Evolutionary conservation across 371 early-diverging fungal genomes (phyloP), one percentile per base, ranked within the genome.

Genomic region (Circinella umbellata): DNA sequence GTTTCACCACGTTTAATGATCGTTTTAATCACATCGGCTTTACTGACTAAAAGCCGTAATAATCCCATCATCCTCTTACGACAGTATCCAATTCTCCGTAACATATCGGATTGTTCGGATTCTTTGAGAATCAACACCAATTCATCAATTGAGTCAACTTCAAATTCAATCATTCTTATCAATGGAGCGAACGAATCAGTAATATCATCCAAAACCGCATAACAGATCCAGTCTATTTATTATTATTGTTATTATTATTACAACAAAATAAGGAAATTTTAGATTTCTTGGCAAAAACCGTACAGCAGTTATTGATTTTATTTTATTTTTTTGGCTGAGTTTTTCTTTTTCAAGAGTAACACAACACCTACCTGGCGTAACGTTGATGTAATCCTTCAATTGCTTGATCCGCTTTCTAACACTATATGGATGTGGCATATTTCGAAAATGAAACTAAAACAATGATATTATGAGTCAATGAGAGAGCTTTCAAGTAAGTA

Each of bases 111-210:
- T 66, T 93, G 93, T 67, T 95, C 96, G 6, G 93, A 90, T 74
- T 95, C 95, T 62, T 91, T 89, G 36, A 98, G 82, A 39, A 96
- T 91, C 53, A 99, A 82, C 0, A 96, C 97, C 4, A 96, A 74
- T 47, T 96, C 95, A 73, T 96, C 97, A 69, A 96, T 94, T 0
- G 92, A 85, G 70, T 96, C 96, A 3, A 95, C 95, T 79, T 96
- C 96, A 20, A 90, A 86, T 74, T 96, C 95, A 63, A 93, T 89
- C 6, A 89, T 84, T n/a, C 88, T 80, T 42, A 95, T 88, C 13
- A 92, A 73, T 4, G 95, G 95, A 51, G 93, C 91, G 80, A 94
- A 94, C 11, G 88, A 85, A 75, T 96, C 95, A 0, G 92, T 92
- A 47, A 96, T 90, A 69, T 94, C 94, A 76, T 95, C 95, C 72